These are phyloP conservation scores for Candida suzukii DNA, from an alignment of 805 yeast species.

Conservation along the genomic window DNA sequence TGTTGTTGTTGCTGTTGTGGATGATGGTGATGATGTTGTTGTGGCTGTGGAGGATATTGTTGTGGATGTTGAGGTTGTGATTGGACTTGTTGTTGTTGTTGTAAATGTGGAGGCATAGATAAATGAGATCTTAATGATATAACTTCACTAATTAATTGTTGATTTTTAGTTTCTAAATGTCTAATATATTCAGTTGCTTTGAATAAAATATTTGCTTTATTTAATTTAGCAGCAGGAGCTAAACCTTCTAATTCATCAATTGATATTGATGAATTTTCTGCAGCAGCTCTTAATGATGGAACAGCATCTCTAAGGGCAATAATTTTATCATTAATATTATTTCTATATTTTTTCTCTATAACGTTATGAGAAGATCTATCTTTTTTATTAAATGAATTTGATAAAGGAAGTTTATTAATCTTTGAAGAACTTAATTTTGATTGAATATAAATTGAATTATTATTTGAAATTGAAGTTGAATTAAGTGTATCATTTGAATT, in stretches of 20 bases:
- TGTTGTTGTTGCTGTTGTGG: neutral
- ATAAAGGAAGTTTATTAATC: neutral
- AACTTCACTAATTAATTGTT: slow-evolving; percentile 43
- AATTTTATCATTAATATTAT: slow-evolving; percentile 68
- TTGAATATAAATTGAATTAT: neutral
- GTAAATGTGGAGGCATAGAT: neutral
- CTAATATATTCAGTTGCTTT: slow-evolving; percentile 77
- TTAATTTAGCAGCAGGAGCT: slow-evolving; percentile 66
- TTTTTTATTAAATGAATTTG: slow-evolving; percentile 23
- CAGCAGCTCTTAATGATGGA: slow-evolving; percentile 66
- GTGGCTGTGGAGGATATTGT: slow-evolving; percentile 4
- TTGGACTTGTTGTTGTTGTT: slow-evolving; percentile 6
- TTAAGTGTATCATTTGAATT: neutral
- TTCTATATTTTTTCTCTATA: slow-evolving; percentile 75
- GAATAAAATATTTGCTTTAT: slow-evolving; percentile 70
- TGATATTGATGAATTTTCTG: slow-evolving; percentile 25
- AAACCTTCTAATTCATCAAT: slow-evolving; percentile 62
- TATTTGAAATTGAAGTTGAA: slow-evolving; percentile 6
- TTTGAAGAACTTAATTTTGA: slow-evolving; percentile 2
- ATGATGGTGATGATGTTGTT: slow-evolving; percentile 1
- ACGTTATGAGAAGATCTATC: slow-evolving; percentile 66
- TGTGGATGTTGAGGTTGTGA: slow-evolving; percentile 4
- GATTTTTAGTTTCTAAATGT: slow-evolving; percentile 60
- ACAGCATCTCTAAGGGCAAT: slow-evolving; percentile 67
- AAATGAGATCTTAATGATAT: slow-evolving; percentile 32